Evolutionary conservation across 371 early-diverging fungal genomes (phyloP), one percentile per base, ranked within the genome.

Genomic region (Choanephora cucurbitarum): DNA sequence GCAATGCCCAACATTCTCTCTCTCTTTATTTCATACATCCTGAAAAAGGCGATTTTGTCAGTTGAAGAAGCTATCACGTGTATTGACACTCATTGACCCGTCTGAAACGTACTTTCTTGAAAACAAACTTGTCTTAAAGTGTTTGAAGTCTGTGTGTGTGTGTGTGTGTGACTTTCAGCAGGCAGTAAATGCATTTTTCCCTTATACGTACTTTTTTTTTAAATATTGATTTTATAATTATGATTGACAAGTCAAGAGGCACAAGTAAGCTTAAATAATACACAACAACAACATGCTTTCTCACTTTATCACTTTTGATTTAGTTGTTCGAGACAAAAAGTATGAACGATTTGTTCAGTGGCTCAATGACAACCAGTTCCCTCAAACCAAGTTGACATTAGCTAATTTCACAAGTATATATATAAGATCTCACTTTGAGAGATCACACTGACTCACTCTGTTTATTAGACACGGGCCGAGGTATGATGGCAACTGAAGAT

Each of bases 401-500:
- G 84, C 84, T 28, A 74, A 79, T 42, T 84, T 84, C 50, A 58
- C 77, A 55, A 73, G 84, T 79, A n/a, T n/a, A n/a, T n/a, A n/a
- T n/a, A n/a, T n/a, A n/a, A n/a, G n/a, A n/a, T n/a, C n/a, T n/a
- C n/a, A n/a, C n/a, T n/a, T n/a, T n/a, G n/a, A n/a, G n/a, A n/a
- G n/a, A n/a, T n/a, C n/a, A n/a, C n/a, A n/a, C n/a, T n/a, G n/a
- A 45, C 46, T 45, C 33, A 46, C 28, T 45, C 31, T 61, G 14
- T 43, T 19, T 33, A 7, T 33, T 57, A 83, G 83, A 81, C 52
- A 83, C 83, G 51, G 83, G 83, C 50, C 76, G 83, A 73, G 83
- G 75, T 52, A 84, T 84, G 84, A 84, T 84, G 84, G 84, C 84
- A 0, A 82, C 79, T 5, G 70, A 75, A 34, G 73, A 78, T 57